Conservation (phyloP, 1,139 yeast genomes). For the Geotrichum bryndzae region DNA sequence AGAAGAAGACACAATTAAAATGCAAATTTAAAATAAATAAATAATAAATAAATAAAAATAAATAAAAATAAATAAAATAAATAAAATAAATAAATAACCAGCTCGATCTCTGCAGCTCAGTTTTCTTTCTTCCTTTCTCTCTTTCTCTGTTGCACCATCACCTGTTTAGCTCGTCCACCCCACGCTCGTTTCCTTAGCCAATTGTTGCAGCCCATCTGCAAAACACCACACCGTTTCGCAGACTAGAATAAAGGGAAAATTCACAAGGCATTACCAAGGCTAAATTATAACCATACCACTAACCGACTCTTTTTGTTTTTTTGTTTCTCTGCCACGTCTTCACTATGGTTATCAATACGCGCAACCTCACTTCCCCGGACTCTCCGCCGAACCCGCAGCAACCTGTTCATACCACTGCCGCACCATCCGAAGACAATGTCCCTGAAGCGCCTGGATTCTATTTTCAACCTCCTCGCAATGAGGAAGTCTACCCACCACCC, state of each 20-base stretch:
- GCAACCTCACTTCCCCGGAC: slow-evolving; percentile 8
- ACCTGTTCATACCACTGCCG: neutral
- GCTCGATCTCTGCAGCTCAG: neutral
- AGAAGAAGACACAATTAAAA: too few species aligned
- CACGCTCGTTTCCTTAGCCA: neutral
- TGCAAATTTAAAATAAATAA: too few species aligned
- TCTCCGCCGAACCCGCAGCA: slow-evolving; percentile 1
- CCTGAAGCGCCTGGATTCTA: neutral
- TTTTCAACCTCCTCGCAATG: neutral
- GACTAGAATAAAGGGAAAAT: neutral
- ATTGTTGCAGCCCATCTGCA: neutral
- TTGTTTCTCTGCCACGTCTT: neutral
- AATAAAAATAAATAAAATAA: too few species aligned
- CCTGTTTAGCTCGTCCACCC: neutral
- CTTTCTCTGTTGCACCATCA: neutral
- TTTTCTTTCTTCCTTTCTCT: slow-evolving; percentile 4
- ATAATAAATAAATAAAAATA: too few species aligned
- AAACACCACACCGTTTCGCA: neutral
- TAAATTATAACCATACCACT: neutral
- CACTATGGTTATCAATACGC: neutral
- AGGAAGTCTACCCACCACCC: slow-evolving; percentile 1
- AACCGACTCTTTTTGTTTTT: neutral
- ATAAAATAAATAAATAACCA: too few species aligned
- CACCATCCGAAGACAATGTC: neutral
- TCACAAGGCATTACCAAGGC: neutral